Evolutionary conservation across 805 yeast genomes (phyloP), one percentile per base, ranked within the genome.

Genomic region (Schwanniomyces pseudopolymorphus): DNA sequence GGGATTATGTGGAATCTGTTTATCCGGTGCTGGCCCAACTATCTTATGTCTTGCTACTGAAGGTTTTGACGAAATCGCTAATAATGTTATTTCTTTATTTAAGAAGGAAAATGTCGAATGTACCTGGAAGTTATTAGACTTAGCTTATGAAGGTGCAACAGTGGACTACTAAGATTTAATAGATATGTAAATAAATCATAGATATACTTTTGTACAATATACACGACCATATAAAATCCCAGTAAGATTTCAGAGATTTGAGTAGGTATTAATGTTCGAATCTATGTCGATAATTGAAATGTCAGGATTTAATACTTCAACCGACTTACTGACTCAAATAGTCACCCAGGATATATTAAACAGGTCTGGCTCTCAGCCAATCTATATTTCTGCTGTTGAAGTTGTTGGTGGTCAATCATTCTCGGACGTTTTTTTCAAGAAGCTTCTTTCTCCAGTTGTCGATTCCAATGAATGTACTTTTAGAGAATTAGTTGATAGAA

Each of bases 1-100:
- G 1, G 97, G 97, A 3, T 75, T 91, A 40, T 76, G 94, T 48
- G 99, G 99, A 43, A 89, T 94, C 57, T 94, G 99, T 64, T 76
- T 94, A 48, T 87, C 96, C 22, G 99, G 99, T 44, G 99, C 99
- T 5, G 99, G 99, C 7, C 99, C 99, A 47, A 94, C 99, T 6
- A 91, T 94, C 47, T 73, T 94, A 52, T 96, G 96, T 36, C 77
- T 94, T 52, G 98, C 99, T 4, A 90, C 97, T 3, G 85, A 80
- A 16, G 87, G 89, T 64, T 94, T 83, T 56, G 97, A 90, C 6
- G 76, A 72, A 10, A 90, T 94, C 56, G 96, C 99, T 6, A 62
- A 65, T 5, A 87, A 83, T 44, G 90, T 94, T 52, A 77, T 89
- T 42, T 68, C 69, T 45, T 77, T 88, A 47, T 91, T 94, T 68